Evolutionary conservation across 768 basidiomycete genomes (phyloP).

Genomic region (Glaciozyma martinii): DNA sequence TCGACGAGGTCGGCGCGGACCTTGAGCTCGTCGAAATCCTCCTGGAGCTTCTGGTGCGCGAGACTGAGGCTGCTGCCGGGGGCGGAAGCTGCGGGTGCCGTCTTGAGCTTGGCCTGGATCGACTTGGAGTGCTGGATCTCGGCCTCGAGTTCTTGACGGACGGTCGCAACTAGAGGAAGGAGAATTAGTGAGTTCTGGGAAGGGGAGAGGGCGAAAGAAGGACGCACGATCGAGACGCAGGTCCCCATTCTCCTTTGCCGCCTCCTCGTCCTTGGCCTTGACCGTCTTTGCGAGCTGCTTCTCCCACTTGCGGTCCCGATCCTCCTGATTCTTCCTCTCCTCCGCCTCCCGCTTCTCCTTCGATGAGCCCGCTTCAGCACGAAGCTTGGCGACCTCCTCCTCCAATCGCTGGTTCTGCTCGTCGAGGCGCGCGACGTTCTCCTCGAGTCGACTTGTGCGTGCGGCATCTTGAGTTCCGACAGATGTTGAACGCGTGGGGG

Average conservation of each 20-base stretch:
- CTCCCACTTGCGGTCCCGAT: neutral
- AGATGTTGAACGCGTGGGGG: neutral
- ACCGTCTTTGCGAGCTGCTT: neutral
- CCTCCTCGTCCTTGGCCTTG: neutral
- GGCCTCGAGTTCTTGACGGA: constrained; percentile 8
- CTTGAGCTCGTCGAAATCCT: constrained; percentile 12
- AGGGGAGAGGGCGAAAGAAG: too few relatives aligned
- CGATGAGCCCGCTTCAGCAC: neutral
- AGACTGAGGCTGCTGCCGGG: neutral
- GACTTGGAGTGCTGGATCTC: constrained; percentile 26
- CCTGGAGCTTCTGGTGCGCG: constrained; percentile 10
- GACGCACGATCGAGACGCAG: too few relatives aligned
- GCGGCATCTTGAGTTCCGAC: too few relatives aligned
- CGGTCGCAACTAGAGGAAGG: constrained; percentile 4
- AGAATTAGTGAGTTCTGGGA: too few relatives aligned
- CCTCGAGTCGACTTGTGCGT: too few relatives aligned
- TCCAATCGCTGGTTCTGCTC: neutral
- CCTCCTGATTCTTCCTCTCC: neutral
- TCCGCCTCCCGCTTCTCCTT: neutral
- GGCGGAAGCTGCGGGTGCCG: neutral
- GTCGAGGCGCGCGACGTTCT: too few relatives aligned
- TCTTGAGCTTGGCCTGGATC: constrained; percentile 24
- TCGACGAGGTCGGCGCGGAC: constrained; percentile 16
- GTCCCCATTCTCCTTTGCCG: neutral
- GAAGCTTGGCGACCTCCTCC: neutral